Conservation (phyloP, 1,139 yeast genomes). For the Debaryomycetaceae sp. region DNA sequence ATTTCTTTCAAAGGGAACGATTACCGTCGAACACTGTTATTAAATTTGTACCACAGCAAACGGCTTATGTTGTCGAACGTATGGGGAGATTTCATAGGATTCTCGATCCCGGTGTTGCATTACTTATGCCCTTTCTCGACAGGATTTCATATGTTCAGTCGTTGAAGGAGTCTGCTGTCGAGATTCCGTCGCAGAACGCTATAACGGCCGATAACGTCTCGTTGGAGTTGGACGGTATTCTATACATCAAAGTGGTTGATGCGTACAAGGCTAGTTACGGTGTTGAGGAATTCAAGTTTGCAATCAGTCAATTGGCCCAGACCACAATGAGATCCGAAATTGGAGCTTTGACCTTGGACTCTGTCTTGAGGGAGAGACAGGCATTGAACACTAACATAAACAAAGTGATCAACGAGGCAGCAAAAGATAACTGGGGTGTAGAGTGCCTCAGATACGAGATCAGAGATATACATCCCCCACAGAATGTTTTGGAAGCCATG, state of each 20-base stretch:
- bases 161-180: slow-evolving; percentile 77
- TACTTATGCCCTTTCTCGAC: slow-evolving; percentile 70
- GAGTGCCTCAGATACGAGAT: slow-evolving; percentile 82
- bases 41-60: slow-evolving; percentile 84
- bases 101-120: slow-evolving; percentile 74
- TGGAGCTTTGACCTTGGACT: slow-evolving; percentile 76
- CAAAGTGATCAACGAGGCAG: slow-evolving; percentile 78
- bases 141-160: slow-evolving; percentile 78
- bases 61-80: slow-evolving; percentile 88
- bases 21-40: slow-evolving; percentile 73
- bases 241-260: slow-evolving; percentile 73
- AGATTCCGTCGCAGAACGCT: slow-evolving; percentile 80
- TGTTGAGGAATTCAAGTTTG: slow-evolving; percentile 84
- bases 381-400: slow-evolving; percentile 70
- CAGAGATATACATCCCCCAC: slow-evolving; percentile 85
- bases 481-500: slow-evolving; percentile 85
- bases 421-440: slow-evolving; percentile 79
- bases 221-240: slow-evolving; percentile 78
- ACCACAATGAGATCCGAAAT: slow-evolving; percentile 90
- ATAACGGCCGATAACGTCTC: slow-evolving; percentile 86
- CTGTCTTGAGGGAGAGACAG: slow-evolving; percentile 75
- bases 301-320: slow-evolving; percentile 81
- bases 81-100: slow-evolving; percentile 84
- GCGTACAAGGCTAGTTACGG: slow-evolving; percentile 87
- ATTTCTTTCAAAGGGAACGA: slow-evolving; percentile 63